Base-by-base conservation (phyloP, 2,329 filamentous ascomycete species). In the Zopfia rhizophila region DNA sequence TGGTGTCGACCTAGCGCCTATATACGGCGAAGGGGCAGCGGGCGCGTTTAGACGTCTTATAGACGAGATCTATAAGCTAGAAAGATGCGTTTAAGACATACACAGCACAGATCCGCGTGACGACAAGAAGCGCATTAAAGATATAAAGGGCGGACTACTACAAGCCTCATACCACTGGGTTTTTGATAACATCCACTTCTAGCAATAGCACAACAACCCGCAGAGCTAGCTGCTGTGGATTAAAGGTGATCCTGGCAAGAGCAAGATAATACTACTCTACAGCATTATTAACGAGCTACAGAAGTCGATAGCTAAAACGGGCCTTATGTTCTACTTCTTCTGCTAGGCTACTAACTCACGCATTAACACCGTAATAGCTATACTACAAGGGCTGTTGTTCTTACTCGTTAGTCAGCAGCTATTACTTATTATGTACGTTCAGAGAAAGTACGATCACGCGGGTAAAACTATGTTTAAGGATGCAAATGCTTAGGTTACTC, bases 371-470 rank as follows among this genome's bases (percentile, higher is more conserved):
- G n/a, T n/a, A n/a, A n/a, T n/a, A n/a, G n/a, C n/a, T n/a, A n/a
- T 78, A 0, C 48, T 80, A 1, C 66, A 72, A 0, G 74, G 78
- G 0, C 58, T 81, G 27, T 50, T 1, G n/a, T n/a, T n/a, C n/a
- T n/a, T n/a, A n/a, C n/a, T n/a, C n/a, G n/a, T n/a, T n/a, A n/a
- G n/a, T n/a, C 55, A 73, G 39, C 51, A 74, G 1, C 61, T 58
- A 17, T 53, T 47, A 2, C 62, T 78, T 8, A 36, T 71, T 2
- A 55, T 53, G 1, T 56, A 78, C 46, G 4, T 78, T 0, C 52
- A 47, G n/a, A 51, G 59, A 5, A 60, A 63, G 24, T n/a, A n/a
- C n/a, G n/a, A n/a, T n/a, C n/a, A n/a, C n/a, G n/a, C n/a, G n/a
- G n/a, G n/a, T n/a, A n/a, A n/a, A n/a, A n/a, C n/a, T n/a, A n/a